Conservation (phyloP, 2,329 filamentous ascomycete genomes). For the Cladosporium sp. region DNA sequence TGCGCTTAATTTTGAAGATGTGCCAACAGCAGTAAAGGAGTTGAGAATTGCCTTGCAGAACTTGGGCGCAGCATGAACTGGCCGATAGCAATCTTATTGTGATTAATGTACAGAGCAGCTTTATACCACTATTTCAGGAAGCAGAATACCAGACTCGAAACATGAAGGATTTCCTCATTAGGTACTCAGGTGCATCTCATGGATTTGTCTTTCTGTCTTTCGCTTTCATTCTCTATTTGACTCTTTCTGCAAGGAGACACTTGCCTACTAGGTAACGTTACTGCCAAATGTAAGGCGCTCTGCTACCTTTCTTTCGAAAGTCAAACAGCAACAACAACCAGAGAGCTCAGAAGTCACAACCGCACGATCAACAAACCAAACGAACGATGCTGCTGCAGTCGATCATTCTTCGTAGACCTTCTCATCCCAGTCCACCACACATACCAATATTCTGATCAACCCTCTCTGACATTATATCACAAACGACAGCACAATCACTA, state of each 20-base stretch:
- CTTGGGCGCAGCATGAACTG: constrained; percentile 60
- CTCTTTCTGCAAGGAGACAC: no score
- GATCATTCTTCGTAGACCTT: no score
- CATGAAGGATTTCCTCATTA: no score
- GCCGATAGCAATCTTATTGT: background rate
- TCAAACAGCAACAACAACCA: background rate
- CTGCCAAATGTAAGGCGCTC: no score
- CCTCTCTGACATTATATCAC: background rate
- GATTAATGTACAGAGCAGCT: background rate
- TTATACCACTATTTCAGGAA: background rate
- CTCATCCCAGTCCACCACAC: no score
- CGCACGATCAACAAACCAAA: background rate
- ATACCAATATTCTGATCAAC: background rate
- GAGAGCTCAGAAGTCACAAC: background rate
- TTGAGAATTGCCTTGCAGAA: constrained; percentile 68
- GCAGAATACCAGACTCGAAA: no score
- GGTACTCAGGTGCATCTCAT: no score
- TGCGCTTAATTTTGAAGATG: constrained; percentile 93
- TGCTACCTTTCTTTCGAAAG: no score
- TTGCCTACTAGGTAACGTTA: no score
- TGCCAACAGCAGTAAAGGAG: constrained; percentile 82
- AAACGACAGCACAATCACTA: background rate
- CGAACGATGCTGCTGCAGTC: no score
- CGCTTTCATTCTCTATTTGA: no score
- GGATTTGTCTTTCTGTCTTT: no score